A percentile compares a stretch with the other conserved stretches of the same genome.
Evolutionary conservation across 2,329 filamentous ascomycete species (phyloP).

Genomic region (Sporothrix curviconia): DNA sequence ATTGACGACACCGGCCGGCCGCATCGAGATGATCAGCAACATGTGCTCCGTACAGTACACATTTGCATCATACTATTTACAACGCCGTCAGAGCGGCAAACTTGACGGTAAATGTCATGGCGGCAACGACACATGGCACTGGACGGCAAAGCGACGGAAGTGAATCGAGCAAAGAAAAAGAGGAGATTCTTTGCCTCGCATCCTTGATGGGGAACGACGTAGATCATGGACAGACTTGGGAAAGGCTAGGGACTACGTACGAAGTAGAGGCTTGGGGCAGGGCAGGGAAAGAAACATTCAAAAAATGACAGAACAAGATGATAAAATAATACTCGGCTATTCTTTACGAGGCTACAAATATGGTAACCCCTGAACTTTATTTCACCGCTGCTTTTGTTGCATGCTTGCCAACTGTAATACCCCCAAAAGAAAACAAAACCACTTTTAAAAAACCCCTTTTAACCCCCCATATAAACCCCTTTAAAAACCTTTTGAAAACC

Average conservation of each 20-base stretch:
- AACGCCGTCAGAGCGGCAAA: too few relatives aligned
- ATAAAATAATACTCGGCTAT: neutral
- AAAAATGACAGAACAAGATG: neutral
- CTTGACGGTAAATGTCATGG: too few relatives aligned
- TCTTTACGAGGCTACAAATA: neutral
- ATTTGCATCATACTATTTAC: too few relatives aligned
- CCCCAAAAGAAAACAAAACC: too few relatives aligned
- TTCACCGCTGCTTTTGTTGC: neutral
- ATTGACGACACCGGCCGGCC: too few relatives aligned
- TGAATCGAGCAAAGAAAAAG: neutral
- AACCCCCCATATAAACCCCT: too few relatives aligned
- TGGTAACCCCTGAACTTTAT: neutral
- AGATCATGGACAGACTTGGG: neutral
- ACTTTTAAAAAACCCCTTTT: too few relatives aligned
- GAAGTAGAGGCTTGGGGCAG: too few relatives aligned
- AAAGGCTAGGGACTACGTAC: neutral
- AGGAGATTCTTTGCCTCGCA: neutral
- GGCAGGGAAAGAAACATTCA: neutral
- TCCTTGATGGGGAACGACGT: neutral
- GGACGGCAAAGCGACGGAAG: neutral
- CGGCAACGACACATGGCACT: neutral
- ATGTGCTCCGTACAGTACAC: too few relatives aligned
- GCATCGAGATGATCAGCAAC: too few relatives aligned
- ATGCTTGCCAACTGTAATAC: neutral
- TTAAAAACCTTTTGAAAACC: too few relatives aligned